These are phyloP conservation scores for Geosmithia putterillii DNA, from an alignment of 2,329 filamentous ascomycete species.

Conservation along the genomic window DNA sequence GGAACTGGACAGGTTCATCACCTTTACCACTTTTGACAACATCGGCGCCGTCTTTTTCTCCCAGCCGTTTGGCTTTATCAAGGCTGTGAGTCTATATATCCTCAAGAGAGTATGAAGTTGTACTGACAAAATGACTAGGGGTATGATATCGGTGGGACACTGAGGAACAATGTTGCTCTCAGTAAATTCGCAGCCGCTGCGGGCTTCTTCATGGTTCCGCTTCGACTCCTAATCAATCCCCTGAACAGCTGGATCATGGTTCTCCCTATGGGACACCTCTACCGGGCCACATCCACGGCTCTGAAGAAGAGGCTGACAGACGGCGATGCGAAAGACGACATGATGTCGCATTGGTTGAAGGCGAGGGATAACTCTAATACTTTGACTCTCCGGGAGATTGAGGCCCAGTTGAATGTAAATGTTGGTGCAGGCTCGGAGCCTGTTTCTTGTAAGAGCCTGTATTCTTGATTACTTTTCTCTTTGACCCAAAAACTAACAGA, in stretches of 20 bases:
- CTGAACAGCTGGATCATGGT: conserved; percentile 12
- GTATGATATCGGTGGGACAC: conserved; percentile 15
- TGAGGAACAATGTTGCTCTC: conserved; percentile 9
- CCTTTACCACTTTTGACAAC: conserved; percentile 5
- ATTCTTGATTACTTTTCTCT: too few relatives aligned
- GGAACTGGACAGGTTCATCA: conserved; percentile 6
- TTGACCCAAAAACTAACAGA: too few relatives aligned
- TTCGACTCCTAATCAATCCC: conserved; percentile 13
- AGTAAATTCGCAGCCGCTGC: conserved; percentile 8
- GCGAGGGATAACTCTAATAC: conserved; percentile 2
- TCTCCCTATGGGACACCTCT: conserved; percentile 14
- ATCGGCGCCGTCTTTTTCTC: conserved; percentile 6
- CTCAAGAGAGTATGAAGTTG: neutral
- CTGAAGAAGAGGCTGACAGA: conserved; percentile 10
- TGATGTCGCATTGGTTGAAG: conserved; percentile 12
- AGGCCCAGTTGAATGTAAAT: neutral
- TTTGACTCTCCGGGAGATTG: neutral
- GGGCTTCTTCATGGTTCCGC: conserved; percentile 12
- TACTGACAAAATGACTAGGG: neutral
- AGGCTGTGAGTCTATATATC: neutral
- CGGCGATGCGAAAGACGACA: conserved; percentile 10
- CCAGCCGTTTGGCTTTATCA: conserved; percentile 6
- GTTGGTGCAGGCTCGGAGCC: neutral
- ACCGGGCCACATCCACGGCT: conserved; percentile 10
- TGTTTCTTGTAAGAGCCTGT: neutral